Evolutionary conservation across 495 filamentous ascomycete species (phyloP), one percentile per base, ranked within the genome.

Genomic region (Aspergillus nanangensis): DNA sequence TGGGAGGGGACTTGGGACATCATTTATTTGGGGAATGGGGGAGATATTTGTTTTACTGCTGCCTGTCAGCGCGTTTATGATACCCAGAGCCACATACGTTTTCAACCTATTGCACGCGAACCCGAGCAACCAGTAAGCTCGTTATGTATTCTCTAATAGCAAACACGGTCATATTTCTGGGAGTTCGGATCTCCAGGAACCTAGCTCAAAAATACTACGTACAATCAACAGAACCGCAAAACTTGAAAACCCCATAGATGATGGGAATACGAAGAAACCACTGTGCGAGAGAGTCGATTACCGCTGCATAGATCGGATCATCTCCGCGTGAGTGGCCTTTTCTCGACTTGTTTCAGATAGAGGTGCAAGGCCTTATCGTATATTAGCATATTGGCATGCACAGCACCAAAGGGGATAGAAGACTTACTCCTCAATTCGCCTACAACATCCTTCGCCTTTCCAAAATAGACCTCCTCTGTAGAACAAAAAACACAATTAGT

Each of bases 381-480:
- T 17, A 8, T 38, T 42, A 43, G 31, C 11, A 42, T 11, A 34
- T 25, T 9, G 31, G 19, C 5, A 9, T 0, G 31, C 25, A 38
- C 17, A 41, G 10, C 24, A 14, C 11, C 47, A 20, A 3, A 40
- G 17, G 17, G 45, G 20, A 7, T 35, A 8, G n/a, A n/a, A n/a
- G n/a, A 54, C 80, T 65, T 74, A 86, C 93, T 97, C 59, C 93
- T 78, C 60, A 99, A 74, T 62, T 97, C 91, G 24, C 92, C 93
- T n/a, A 99, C 92, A 3, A 99, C 90, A 67, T 99, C 93, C 77
- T 92, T 96, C 9, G 93, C 93, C 74, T 99, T 99, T 50, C 93
- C 93, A 66, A 99, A 99, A 69, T 99, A 99, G 39, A 99, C 93
- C 72, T 99, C 93, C 75, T 97, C 79, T 81, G 45, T 45, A 53